Base-by-base conservation (phyloP, 306 rosid species). In the Acacia confusa region DNA sequence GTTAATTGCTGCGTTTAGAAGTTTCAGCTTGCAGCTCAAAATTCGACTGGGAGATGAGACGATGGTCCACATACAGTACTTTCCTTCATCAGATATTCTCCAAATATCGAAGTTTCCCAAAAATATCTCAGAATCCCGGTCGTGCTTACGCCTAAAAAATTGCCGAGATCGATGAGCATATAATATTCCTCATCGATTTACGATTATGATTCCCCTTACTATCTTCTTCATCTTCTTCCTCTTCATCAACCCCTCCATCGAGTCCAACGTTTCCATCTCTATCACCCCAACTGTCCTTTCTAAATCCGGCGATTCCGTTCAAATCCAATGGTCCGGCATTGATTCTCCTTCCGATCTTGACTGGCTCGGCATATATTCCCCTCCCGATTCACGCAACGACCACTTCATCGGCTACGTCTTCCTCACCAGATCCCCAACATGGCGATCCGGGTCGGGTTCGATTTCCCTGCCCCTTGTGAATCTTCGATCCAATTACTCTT, bases 281-380 rank as follows among this genome's bases (percentile, higher is more conserved):
- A 36, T 82, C 11, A 63, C 76, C 48, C 87, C 97, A 1, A 76
- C 94, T 28, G 43, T 80, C 8, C 90, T 95, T 6, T 40, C 88
- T 6, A 88, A 60, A 72, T 92, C 98, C 24, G 92, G 90, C 80
- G 89, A 90, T 81, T 32, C 87, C 43, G 90, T 95, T 4, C 22
- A 2, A 15, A 77, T 95, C 73, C 69, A 53, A 22, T 93, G 99
- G 99, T 85, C 97, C 27, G 93, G 93, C 11, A 41, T 95, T 76
- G 82, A 78, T 27, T 52, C 86, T 9, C 97, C 99, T 8, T 93
- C 98, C 41, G 83, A 84, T 9, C 91, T 92, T 22, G 98, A 95
- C 70, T 95, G 94, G 91, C 76, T 92, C 22, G 98, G 92, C 20
- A 92, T 95, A 74, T 93, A 92, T 90, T 91, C 96, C 3, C 97